Evolutionary conservation across 257 asterid genomes (phyloP).

Genomic region (Scutellaria galericulata): DNA sequence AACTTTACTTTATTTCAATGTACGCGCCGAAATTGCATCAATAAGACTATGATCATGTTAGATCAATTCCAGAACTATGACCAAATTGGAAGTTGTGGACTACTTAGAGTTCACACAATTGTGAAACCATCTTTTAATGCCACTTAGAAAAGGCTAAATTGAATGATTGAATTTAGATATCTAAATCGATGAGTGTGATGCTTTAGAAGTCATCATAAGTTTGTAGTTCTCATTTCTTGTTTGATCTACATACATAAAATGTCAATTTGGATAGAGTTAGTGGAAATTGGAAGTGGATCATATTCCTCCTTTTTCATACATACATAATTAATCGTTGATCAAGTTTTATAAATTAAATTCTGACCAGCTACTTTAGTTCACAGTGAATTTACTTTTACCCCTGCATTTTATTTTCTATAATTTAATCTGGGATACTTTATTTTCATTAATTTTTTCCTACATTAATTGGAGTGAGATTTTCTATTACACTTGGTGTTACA

Average conservation of each 20-base stretch:
- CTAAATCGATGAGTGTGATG: conserved; percentile 5
- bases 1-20: conserved; percentile 22
- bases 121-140: conserved; percentile 17
- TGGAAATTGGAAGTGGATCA: neutral
- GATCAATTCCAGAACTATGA: neutral
- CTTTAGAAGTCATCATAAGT: conserved; percentile 15
- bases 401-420: too few relatives aligned
- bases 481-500: too few relatives aligned
- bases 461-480: too few relatives aligned
- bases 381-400: too few relatives aligned
- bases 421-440: too few relatives aligned
- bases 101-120: conserved; percentile 33
- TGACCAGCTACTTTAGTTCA: neutral
- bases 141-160: conserved; percentile 13
- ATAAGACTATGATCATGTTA: conserved; percentile 10
- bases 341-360: neutral
- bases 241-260: conserved; percentile 5
- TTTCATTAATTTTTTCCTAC: too few relatives aligned
- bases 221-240: conserved; percentile 23
- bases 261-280: conserved; percentile 10
- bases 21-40: conserved; percentile 24
- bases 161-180: neutral
- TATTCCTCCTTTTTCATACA: neutral
- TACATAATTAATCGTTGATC: neutral
- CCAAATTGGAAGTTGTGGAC: neutral